phyloP scores from a whole-genome alignment of 495 filamentous ascomycete genomes.

The Filosporella fistucella region DNA sequence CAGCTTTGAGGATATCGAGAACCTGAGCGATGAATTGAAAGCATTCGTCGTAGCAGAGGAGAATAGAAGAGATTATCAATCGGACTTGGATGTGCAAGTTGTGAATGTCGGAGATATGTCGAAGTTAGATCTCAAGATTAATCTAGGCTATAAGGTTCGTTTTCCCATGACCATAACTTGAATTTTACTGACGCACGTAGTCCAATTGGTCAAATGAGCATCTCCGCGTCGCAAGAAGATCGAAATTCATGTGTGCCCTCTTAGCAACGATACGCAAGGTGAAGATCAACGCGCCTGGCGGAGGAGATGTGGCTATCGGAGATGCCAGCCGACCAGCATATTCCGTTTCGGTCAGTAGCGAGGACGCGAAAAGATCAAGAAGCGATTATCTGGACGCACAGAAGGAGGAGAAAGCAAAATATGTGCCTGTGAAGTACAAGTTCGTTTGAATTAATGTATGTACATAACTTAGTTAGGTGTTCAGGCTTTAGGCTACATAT shows the following conservation, averaged over 20 bases:
- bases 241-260: conserved; percentile 79
- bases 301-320: conserved; percentile 46
- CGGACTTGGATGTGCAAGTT: conserved; percentile 59
- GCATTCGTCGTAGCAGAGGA: conserved; percentile 61
- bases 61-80: conserved; percentile 72
- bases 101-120: conserved; percentile 65
- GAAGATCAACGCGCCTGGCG: conserved; percentile 63
- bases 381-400: neutral
- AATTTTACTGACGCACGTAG: conserved; percentile 8
- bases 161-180: neutral
- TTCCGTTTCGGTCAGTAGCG: conserved; percentile 53
- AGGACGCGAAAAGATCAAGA: conserved; percentile 28
- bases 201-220: conserved; percentile 75
- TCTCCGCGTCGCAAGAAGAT: conserved; percentile 62
- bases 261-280: conserved; percentile 66
- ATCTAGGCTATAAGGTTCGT: conserved; percentile 57
- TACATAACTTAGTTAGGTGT: too few relatives aligned
- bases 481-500: too few relatives aligned
- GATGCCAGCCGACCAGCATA: conserved; percentile 51
- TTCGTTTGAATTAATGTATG: neutral
- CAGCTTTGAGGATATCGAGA: conserved; percentile 64
- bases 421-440: neutral
- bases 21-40: conserved; percentile 60
- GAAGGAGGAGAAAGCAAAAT: neutral
- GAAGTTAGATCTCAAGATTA: conserved; percentile 62